These are phyloP conservation scores for Pezicula neosporulosa DNA, from an alignment of 2,329 filamentous ascomycete species.

Conservation along the genomic window DNA sequence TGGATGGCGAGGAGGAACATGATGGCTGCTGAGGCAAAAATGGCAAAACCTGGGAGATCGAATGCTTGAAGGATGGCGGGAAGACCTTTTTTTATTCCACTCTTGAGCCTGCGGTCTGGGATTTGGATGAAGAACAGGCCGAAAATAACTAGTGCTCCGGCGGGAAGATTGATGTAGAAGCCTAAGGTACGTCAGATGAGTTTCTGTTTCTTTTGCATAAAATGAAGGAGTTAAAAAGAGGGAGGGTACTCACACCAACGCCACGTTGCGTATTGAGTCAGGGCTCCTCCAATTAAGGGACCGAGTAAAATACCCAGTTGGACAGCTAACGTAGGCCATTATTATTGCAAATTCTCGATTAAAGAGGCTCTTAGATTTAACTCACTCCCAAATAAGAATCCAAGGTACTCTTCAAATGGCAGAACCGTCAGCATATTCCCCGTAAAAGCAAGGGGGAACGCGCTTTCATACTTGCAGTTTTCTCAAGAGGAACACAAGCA, in stretches of 20 bases:
- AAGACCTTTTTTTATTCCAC: neutral
- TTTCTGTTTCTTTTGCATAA: neutral
- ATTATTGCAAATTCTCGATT: too few relatives aligned
- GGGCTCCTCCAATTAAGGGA: conserved; percentile 27
- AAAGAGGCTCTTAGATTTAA: too few relatives aligned
- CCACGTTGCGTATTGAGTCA: conserved; percentile 27
- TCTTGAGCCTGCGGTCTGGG: conserved; percentile 15
- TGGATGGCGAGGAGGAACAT: conserved; percentile 27
- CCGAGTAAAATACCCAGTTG: conserved; percentile 11
- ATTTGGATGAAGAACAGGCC: conserved; percentile 32
- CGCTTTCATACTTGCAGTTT: conserved; percentile 4
- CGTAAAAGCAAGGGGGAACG: neutral
- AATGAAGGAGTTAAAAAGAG: neutral
- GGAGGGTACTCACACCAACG: conserved; percentile 12
- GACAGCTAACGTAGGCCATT: neutral
- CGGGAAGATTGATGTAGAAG: conserved; percentile 35
- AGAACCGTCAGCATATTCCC: neutral
- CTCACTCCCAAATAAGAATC: neutral
- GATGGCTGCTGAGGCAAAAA: conserved; percentile 29
- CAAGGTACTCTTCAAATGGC: neutral
- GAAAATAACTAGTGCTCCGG: conserved; percentile 28
- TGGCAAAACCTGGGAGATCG: conserved; percentile 25
- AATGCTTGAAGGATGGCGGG: conserved; percentile 18
- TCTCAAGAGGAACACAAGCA: conserved; percentile 20
- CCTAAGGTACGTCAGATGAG: conserved; percentile 7